Evolutionary conservation across 768 basidiomycete genomes (phyloP), one percentile per base, ranked within the genome.

Genomic region (Tricholoma bakamatsutake): DNA sequence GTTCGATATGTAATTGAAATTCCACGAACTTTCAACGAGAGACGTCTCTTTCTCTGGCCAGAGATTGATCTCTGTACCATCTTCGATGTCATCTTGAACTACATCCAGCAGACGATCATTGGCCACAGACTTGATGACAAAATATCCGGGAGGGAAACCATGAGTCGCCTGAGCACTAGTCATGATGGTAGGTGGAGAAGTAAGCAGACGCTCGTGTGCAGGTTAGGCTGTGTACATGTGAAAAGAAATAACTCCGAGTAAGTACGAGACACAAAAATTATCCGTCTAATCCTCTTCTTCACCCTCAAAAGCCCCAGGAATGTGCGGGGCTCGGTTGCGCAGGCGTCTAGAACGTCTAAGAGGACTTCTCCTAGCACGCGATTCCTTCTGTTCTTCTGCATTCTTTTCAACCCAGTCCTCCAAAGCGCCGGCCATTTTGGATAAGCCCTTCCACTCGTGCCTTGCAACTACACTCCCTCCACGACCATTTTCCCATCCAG

Each of bases 361-460:
- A 48, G 5, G 7, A n/a, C 46, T 30, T 30, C 15, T 47, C n/a
- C 52, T 58, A n/a, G 49, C 15, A 17, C 6, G 50, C n/a, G 30
- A 39, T 11, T 66, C 66, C 31, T 50, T 47, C 17, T 59, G 60
- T 30, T 71, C 66, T 59, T 64, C 48, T 56, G 60, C 58, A 47
- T 64, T 52, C 40, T 81, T 87, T 70, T 88, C 87, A 4, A 80
- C 77, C 78, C 83, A 87, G 64, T 94, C 91, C 63, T 93, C 87
- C 47, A 97, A 65, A 5, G 71, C 72, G 37, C 81, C 76, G 0
- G 70, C 68, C 73, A 83, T 80, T 70, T 93, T 95, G 1, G 81
- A 80, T 53, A 95, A 72, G 5, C 95, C 94, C 71, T 95, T 97
- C 92, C 94, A 99, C 71, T 98, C 92, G 62, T 99, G 97, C 61